These are phyloP conservation scores for Kappamyces sp. DNA, from an alignment of 192 early-diverging fungal species.

Conservation along the genomic window DNA sequence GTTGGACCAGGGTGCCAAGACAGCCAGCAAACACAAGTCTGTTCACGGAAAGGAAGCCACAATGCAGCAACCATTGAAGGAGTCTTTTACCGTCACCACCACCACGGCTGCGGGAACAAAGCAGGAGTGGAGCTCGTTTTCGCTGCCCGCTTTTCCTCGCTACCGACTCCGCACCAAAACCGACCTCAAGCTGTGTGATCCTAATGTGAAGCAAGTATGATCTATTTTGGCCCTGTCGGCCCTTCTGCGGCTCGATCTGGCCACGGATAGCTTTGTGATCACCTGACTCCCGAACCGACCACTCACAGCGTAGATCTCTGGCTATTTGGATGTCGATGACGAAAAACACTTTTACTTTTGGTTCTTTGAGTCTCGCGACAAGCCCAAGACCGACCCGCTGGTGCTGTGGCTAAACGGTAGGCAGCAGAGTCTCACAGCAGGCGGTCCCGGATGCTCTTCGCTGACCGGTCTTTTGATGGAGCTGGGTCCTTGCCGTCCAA, in stretches of 20 bases:
- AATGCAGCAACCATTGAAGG: not conserved
- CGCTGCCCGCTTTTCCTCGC: constrained; percentile 31
- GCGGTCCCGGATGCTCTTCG: constrained; percentile 72
- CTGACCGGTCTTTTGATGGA: constrained; percentile 73
- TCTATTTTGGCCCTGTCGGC: not conserved
- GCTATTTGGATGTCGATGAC: constrained; percentile 47
- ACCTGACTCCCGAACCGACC: not conserved
- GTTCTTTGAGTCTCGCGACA: constrained; percentile 92
- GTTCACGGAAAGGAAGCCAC: too few relatives aligned
- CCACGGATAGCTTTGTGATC: not conserved
- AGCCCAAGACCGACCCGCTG: constrained; percentile 69
- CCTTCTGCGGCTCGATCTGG: constrained; percentile 2
- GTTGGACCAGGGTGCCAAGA: too few relatives aligned
- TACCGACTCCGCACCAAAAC: constrained; percentile 40
- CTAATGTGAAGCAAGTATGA: constrained; percentile 74
- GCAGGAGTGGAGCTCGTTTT: constrained; percentile 25
- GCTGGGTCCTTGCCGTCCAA: constrained; percentile 80
- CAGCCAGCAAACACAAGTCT: too few relatives aligned
- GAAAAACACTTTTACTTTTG: constrained; percentile 81
- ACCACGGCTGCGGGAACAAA: constrained; percentile 14
- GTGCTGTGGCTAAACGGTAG: constrained; percentile 18
- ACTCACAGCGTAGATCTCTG: not conserved
- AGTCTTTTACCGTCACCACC: not conserved
- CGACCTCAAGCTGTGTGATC: constrained; percentile 68
- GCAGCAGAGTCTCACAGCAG: constrained; percentile 52